Base-by-base conservation (phyloP, 805 yeast species). In the Candida chilensis region DNA sequence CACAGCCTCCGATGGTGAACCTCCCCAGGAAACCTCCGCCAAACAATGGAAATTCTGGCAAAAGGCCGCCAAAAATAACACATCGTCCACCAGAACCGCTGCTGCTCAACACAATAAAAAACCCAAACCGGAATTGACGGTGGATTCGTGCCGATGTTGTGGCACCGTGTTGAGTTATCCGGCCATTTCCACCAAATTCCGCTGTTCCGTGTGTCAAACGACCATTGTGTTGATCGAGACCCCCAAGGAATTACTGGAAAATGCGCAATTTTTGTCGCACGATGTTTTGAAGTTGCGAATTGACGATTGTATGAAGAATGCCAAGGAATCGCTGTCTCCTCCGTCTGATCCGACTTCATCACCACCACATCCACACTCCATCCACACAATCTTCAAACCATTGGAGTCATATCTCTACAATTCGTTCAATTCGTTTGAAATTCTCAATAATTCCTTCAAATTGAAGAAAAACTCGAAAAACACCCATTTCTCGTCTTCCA, bases 131-230 rank as follows among this genome's bases (percentile, higher is more conserved):
- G n/a, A n/a, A n/a, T n/a, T n/a, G 21, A 22, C 25, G 6, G 13
- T 22, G 11, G 25, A 22, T 15, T n/a, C 8, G 6, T 71, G 77
- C 37, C 50, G 53, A 5, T 69, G 76, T 37, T 71, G 77, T 47
- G 71, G 69, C 1, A 57, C 68, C 0, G 33, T 54, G 11, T 40
- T 69, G 18, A 60, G 55, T 30, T 51, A 61, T 28, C 68, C 68
- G 1, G 37, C 47, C 2, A 34, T 42, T 7, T 53, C 52, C 4
- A 24, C 37, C 5, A 64, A 57, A 33, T 76, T 71, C 45, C 66
- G 69, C 34, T 83, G 94, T 44, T 60, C 76, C 0, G 60, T 73
- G 4, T 83, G 94, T 42, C 64, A 60, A 21, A 67, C 78, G 5
- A 73, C 74, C 1, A 55, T 58, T 19, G 37, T 56, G 9, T 29